Base-by-base conservation (phyloP, 2,329 filamentous ascomycete genomes). In the Microcera coccophila region DNA sequence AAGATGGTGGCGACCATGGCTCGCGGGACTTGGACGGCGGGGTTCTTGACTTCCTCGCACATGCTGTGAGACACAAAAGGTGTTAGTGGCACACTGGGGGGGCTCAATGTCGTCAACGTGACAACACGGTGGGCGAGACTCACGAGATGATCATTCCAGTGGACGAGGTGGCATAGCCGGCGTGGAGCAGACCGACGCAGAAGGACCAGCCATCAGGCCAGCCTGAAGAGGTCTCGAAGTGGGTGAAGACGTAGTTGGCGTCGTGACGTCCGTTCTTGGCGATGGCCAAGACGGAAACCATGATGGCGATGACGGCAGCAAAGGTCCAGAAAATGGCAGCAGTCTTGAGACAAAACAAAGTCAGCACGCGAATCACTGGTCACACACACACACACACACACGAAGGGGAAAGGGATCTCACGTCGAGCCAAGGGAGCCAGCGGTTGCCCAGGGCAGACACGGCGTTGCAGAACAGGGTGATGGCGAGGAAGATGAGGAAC, bases 81-180 rank as follows among this genome's bases (percentile, higher is more conserved):
- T 26, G 31, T 52, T 38, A 52, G 31, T n/a, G n/a, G n/a, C 18
- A 39, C 10, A 17, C 32, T 11, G 22, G 5, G 17, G 14, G 5
- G 17, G 14, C 15, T n/a, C 2, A 15, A n/a, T 9, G 21, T 36
- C 35, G 36, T 45, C 38, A 17, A 35, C 5, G 2, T n/a, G n/a
- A 11, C 11, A 31, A n/a, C 3, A 15, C 11, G 9, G 24, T 29
- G 21, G 26, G n/a, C 4, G 4, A 14, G 9, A 72, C 79, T 73
- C 68, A 84, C 80, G 81, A 85, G 61, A 88, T 84, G 45, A 89
- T 84, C 85, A 89, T 89, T 65, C 85, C 85, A 0, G 84, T 87
- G 14, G 83, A 85, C 4, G 84, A 87, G 12, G 84, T 87, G 35
- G 82, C 83, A 58, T 88, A 87, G 48, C 80, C 84, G 38, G 81